Evolutionary conservation across 1,284 basidiomycete genomes (phyloP), one percentile per base, ranked within the genome.

Genomic region (Marasmius oreades): DNA sequence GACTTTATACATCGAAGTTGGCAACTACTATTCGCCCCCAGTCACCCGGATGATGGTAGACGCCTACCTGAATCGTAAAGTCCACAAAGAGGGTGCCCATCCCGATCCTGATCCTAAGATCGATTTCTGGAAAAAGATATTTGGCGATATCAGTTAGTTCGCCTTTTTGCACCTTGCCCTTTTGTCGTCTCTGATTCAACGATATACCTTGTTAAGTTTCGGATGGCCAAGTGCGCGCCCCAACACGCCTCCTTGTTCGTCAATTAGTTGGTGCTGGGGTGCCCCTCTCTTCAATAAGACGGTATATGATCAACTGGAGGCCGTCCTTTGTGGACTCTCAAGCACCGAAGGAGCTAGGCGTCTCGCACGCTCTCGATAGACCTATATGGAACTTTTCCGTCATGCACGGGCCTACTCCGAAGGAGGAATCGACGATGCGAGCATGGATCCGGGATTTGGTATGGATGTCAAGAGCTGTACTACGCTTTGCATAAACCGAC

Each of bases 361-460:
- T 60, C 34, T 45, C 50, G 1, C 59, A 60, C 53, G 59, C 59
- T 6, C 51, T 53, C 37, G 59, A 60, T 44, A 60, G 57, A 42
- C 59, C 59, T 26, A 57, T 60, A 4, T 60, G 59, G 59, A 60
- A 60, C 51, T 60, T 55, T 34, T 60, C 59, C 22, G 22, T 60
- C n/a, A 46, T 57, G 48, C 59, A 60, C 20, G 59, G 59, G 10
- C 59, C 56, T 26, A 60, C 59, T 12, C 43, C 56, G 23, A 56
- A 60, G 7, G 59, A 60, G 53, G 59, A 60, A 43, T 31, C 16
- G 31, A 51, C 53, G 22, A 60, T 60, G 59, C 46, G 52, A 44
- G 28, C 42, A 14, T 60, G 59, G 59, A 60, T 60, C 33, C 52
- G 55, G 48, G 59, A 57, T 44, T 34, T 60, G 52, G 56, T 55